Conservation (phyloP, 208 protist species). For the Leishmania amazonensis region DNA sequence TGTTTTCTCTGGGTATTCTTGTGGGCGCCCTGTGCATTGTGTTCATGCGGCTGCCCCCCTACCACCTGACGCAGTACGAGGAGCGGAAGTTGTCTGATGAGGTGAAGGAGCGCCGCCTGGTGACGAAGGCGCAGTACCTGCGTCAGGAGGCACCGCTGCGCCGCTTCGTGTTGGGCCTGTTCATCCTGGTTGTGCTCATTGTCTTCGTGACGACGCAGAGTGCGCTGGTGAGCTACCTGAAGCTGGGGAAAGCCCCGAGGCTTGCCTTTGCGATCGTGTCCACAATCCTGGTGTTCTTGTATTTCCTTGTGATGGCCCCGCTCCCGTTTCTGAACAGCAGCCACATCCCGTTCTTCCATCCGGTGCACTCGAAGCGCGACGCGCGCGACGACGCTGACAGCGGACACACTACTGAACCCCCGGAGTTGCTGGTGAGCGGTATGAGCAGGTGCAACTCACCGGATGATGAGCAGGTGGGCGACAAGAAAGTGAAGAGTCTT, state of each 20-base stretch:
- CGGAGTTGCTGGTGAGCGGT: not conserved
- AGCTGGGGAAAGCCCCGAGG: constrained; percentile 20
- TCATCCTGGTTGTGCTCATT: constrained; percentile 52
- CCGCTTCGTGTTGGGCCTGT: constrained; percentile 59
- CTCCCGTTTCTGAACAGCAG: constrained; percentile 40
- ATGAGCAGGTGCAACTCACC: not conserved
- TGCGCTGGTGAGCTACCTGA: constrained; percentile 45
- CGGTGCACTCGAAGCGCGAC: not conserved
- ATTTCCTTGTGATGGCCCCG: constrained; percentile 29
- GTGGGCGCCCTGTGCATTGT: constrained; percentile 31
- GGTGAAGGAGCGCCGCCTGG: constrained; percentile 37
- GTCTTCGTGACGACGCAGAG: constrained; percentile 55
- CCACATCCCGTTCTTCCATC: constrained; percentile 11
- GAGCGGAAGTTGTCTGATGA: constrained; percentile 32
- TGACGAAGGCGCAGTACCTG: constrained; percentile 52
- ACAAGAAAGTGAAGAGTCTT: constrained; percentile 1
- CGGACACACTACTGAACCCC: not conserved
- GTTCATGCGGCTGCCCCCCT: constrained; percentile 51
- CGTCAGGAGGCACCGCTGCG: constrained; percentile 51
- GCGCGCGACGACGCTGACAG: not conserved
- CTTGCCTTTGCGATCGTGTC: constrained; percentile 49
- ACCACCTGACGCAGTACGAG: constrained; percentile 60
- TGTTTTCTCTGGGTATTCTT: constrained; percentile 34
- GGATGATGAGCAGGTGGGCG: constrained; percentile 11
- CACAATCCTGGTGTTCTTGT: constrained; percentile 24